Evolutionary conservation across 78 protist genomes (phyloP).

Genomic region (Dictyostelium capitatum): DNA sequence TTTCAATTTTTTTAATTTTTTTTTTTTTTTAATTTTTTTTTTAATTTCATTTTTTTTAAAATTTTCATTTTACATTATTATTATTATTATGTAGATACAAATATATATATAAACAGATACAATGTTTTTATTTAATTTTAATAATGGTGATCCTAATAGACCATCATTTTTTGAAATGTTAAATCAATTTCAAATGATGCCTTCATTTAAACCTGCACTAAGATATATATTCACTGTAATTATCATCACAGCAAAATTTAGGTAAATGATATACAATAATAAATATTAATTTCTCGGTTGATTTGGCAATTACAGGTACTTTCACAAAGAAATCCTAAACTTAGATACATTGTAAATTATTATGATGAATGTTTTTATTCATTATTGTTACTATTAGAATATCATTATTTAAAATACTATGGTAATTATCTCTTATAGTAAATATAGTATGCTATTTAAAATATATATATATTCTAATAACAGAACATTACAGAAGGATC

Average conservation of each 20-base stretch:
- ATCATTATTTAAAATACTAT: slow-evolving; percentile 81
- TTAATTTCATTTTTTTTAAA: neutral
- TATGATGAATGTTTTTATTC: slow-evolving; percentile 81
- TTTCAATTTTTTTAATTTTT: neutral
- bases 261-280: too few species aligned
- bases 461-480: neutral
- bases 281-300: neutral
- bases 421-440: too few species aligned
- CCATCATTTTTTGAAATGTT: slow-evolving; percentile 88
- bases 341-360: slow-evolving; percentile 62
- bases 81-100: neutral
- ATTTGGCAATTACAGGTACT: neutral
- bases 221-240: slow-evolving; percentile 70
- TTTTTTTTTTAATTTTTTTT: too few species aligned
- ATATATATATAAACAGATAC: neutral
- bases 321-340: slow-evolving; percentile 68
- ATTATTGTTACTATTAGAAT: slow-evolving; percentile 67
- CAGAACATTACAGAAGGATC: slow-evolving; percentile 50
- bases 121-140: slow-evolving; percentile 68
- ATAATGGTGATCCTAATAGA: slow-evolving; percentile 80
- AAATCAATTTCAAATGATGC: slow-evolving; percentile 84
- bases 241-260: too few species aligned
- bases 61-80: too few species aligned
- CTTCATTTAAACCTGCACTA: slow-evolving; percentile 83
- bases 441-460: too few species aligned